Conservation (phyloP, 164 flowering plant genomes). For the Tinospora cordifolia region DNA sequence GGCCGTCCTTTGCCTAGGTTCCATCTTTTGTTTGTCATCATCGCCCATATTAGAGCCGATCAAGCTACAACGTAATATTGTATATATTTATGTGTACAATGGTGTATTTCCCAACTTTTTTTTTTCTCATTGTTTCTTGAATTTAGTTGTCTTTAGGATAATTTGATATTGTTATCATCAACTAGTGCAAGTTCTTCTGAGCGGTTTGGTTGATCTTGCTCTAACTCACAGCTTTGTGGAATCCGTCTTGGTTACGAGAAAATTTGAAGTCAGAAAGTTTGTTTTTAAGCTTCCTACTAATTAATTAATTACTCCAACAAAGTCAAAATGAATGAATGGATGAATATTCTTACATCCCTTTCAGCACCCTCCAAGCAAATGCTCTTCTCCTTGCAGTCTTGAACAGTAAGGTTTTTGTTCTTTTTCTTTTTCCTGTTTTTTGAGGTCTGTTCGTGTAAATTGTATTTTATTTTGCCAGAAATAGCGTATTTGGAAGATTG, state of each 20-base stretch:
- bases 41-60: not conserved
- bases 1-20: not conserved
- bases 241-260: not conserved
- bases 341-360: too few species aligned
- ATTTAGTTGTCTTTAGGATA: not conserved
- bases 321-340: not conserved
- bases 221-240: not conserved
- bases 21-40: not conserved
- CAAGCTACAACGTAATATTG: too few species aligned
- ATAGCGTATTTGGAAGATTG: too few species aligned
- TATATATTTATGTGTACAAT: not conserved
- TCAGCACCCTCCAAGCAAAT: too few species aligned
- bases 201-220: not conserved
- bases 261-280: not conserved
- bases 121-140: not conserved
- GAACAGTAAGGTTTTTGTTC: too few species aligned
- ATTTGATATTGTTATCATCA: not conserved
- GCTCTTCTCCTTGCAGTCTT: too few species aligned
- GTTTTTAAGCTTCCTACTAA: too few species aligned
- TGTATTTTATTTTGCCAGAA: too few species aligned
- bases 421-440: too few species aligned
- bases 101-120: not conserved
- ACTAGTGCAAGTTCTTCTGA: not conserved
- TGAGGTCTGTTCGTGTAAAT: too few species aligned
- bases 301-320: not conserved